Evolutionary conservation across 352 stramenopile genomes (phyloP), one percentile per base, ranked within the genome.

Genomic region (Pythium aquatile): DNA sequence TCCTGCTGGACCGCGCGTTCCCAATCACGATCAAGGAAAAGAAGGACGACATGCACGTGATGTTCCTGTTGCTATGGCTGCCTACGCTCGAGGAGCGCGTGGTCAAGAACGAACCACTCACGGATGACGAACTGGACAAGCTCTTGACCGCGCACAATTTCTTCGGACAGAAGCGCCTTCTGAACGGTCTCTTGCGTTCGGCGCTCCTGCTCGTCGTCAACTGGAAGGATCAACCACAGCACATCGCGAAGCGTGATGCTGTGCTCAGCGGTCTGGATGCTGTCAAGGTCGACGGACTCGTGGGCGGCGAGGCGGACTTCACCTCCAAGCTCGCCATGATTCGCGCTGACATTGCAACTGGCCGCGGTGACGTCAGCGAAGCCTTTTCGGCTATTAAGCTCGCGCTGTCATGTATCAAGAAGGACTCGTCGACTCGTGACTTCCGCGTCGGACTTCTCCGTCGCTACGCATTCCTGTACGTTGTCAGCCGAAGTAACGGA

Each of bases 1-100:
- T 26, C 2, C 28, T 73, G 14, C 30, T 68, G 2, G 66, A 67
- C 24, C 35, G 52, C 3, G 59, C 65, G 5, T 60, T 71, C 24
- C 35, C 58, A 13, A 51, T 71, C 46, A 44, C 65, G 37, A 60
- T 64, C 58, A 77, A 40, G 26, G 49, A 14, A 44, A 48, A 58
- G 9, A 76, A 76, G 30, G 54, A 65, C 3, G 78, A 85, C 7
- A 56, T 85, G 55, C 52, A 78, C 26, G 73, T 71, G 9, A 73
- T 87, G 49, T 70, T 89, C 16, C 61, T 84, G 29, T n/a, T 87
- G 24, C 72, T 75, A 42, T 78, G 79, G 32, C 42, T 89, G 17
- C 70, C 82, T 0, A 58, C 82, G 24, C 37, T 91, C 13, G 73
- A 89, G 28, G 71, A 57, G 14, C 48, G 51, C 7, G 49, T 65